Conservation (phyloP, 208 protist species). For the Naegleria gruberi region DNA sequence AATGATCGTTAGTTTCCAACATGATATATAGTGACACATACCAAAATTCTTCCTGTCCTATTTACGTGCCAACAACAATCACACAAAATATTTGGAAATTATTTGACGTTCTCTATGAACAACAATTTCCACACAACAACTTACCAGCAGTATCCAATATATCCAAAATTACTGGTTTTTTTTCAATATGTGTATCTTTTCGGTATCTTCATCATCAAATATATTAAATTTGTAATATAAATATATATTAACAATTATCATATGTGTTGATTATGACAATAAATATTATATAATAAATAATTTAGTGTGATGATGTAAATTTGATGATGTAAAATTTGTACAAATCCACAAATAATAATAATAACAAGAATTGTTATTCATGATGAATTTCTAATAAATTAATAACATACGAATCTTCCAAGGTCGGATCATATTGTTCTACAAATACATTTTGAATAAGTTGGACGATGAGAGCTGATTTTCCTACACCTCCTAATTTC, state of each 20-base stretch:
- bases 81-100: too few relatives aligned
- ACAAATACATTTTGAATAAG: constrained; percentile 43
- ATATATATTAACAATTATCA: not conserved
- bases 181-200: constrained; percentile 56
- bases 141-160: constrained; percentile 73
- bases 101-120: too few relatives aligned
- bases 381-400: too few relatives aligned
- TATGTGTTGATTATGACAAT: not conserved
- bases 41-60: not conserved
- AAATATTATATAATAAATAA: not conserved
- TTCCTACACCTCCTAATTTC: not conserved
- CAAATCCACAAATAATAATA: too few relatives aligned
- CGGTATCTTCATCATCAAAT: not conserved
- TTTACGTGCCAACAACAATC: too few relatives aligned
- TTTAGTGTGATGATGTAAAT: too few relatives aligned
- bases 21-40: not conserved
- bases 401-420: constrained; percentile 53
- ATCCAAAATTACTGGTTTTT: constrained; percentile 48
- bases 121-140: too few relatives aligned
- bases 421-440: constrained; percentile 56
- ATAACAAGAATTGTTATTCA: too few relatives aligned
- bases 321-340: too few relatives aligned
- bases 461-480: constrained; percentile 18
- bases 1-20: not conserved
- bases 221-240: not conserved